Conservation (phyloP, 1,284 basidiomycete genomes). For the Heliocybe sulcata region DNA sequence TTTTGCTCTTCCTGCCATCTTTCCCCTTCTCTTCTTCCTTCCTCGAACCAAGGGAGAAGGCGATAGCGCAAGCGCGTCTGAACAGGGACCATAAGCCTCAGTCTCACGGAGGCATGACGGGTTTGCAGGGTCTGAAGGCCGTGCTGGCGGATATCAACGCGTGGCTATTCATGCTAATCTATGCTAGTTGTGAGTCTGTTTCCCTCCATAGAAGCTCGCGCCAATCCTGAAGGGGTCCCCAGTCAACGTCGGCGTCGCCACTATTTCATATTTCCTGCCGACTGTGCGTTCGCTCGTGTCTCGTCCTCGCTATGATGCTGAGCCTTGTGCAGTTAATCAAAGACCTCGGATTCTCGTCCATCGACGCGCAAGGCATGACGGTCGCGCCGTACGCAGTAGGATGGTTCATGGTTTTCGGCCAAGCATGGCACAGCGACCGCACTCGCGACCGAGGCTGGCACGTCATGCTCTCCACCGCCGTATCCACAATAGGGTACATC, state of each 20-base stretch:
- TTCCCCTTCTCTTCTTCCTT: conserved; percentile 30
- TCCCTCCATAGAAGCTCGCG: not conserved
- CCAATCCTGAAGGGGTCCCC: not conserved
- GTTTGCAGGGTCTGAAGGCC: conserved; percentile 45
- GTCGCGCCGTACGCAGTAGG: conserved; percentile 48
- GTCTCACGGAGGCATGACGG: conserved; percentile 48
- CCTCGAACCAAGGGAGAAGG: conserved; percentile 35
- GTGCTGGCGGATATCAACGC: conserved; percentile 39
- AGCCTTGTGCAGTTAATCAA: conserved; percentile 34
- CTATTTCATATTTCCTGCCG: conserved; percentile 47
- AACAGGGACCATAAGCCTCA: conserved; percentile 46
- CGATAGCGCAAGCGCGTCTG: conserved; percentile 47
- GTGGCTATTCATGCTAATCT: conserved; percentile 43
- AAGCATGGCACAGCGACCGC: conserved; percentile 45
- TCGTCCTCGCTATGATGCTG: not conserved
- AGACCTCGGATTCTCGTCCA: conserved; percentile 43
- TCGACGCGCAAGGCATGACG: conserved; percentile 47
- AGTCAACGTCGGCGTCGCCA: conserved; percentile 52
- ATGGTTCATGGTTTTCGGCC: conserved; percentile 45
- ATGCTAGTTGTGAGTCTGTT: conserved; percentile 38
- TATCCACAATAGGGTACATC: conserved; percentile 41
- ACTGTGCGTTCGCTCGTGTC: conserved; percentile 25
- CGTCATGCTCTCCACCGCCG: conserved; percentile 37
- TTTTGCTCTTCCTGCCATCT: conserved; percentile 38
- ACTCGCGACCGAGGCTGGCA: conserved; percentile 47